These are phyloP conservation scores for Fusarium sp. DNA, from an alignment of 2,329 filamentous ascomycete genomes.

Conservation along the genomic window DNA sequence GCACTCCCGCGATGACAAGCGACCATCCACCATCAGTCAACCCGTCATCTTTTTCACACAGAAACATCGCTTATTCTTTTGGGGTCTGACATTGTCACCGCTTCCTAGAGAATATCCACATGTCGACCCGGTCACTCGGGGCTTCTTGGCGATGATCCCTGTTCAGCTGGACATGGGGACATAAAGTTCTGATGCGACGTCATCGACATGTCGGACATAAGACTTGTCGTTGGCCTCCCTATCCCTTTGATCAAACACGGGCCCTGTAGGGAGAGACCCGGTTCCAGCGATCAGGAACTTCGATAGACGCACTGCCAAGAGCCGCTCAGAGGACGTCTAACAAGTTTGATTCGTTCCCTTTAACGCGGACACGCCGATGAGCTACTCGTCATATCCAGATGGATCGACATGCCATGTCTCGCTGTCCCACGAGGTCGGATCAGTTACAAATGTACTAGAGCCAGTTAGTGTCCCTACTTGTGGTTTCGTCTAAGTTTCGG, in stretches of 20 bases:
- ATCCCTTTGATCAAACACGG: slow-evolving; percentile 6
- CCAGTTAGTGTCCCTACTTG: slow-evolving; percentile 10
- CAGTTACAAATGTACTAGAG: slow-evolving; percentile 9
- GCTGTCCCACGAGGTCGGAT: slow-evolving; percentile 13
- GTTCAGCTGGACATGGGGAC: slow-evolving; percentile 37
- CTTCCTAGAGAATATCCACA: slow-evolving; percentile 5
- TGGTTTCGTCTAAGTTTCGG: slow-evolving; percentile 26
- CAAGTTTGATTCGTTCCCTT: slow-evolving; percentile 14
- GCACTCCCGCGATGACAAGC: slow-evolving; percentile 36
- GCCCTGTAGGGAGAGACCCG: slow-evolving; percentile 10
- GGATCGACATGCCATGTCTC: slow-evolving; percentile 25
- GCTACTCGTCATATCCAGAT: slow-evolving; percentile 6
- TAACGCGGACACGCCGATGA: slow-evolving; percentile 33
- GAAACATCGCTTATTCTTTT: slow-evolving; percentile 8
- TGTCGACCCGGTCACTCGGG: slow-evolving; percentile 12
- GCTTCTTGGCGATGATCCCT: slow-evolving; percentile 31
- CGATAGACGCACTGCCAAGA: slow-evolving; percentile 18
- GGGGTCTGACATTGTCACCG: slow-evolving; percentile 3
- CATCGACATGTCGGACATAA: slow-evolving; percentile 1
- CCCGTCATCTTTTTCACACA: neutral
- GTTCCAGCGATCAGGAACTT: neutral
- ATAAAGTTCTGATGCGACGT: slow-evolving; percentile 31
- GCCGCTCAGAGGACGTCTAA: neutral
- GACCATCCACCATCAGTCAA: slow-evolving; percentile 14
- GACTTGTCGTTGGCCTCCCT: slow-evolving; percentile 26